These are phyloP conservation scores for Phialemoniopsis sp. DNA, from an alignment of 2,329 filamentous ascomycete genomes.

Conservation along the genomic window DNA sequence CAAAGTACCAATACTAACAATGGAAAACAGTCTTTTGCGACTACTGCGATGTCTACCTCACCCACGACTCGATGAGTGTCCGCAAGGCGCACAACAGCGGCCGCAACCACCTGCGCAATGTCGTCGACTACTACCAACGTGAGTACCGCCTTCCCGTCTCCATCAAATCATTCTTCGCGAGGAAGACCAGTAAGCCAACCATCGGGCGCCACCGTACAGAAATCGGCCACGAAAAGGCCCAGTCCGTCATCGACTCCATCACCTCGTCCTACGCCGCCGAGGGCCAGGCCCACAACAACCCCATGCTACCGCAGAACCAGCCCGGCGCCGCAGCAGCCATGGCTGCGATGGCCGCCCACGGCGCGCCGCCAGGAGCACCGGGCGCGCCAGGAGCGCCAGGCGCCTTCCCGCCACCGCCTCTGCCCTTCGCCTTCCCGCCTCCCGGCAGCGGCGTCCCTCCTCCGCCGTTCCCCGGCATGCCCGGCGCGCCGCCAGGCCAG, in stretches of 20 bases:
- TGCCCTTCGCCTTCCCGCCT: constrained; percentile 25
- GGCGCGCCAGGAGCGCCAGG: constrained; percentile 35
- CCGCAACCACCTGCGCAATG: constrained; percentile 94
- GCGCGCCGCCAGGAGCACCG: constrained; percentile 39
- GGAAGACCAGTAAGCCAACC: no score
- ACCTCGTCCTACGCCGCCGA: constrained; percentile 93
- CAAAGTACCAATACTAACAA: constrained; percentile 4
- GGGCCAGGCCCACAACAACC: constrained; percentile 82
- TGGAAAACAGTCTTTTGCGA: constrained; percentile 75
- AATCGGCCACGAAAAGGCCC: constrained; percentile 97
- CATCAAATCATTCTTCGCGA: no score
- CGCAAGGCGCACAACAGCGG: constrained; percentile 97
- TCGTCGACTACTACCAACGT: constrained; percentile 98
- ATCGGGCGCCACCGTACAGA: constrained; percentile 46
- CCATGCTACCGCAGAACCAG: constrained; percentile 71
- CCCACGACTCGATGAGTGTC: constrained; percentile 99
- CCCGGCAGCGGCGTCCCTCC: constrained; percentile 22
- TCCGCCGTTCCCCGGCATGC: constrained; percentile 14
- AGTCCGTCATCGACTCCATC: constrained; percentile 97
- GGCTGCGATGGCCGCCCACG: constrained; percentile 44
- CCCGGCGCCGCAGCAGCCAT: constrained; percentile 54
- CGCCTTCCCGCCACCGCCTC: constrained; percentile 26
- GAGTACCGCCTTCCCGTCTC: constrained; percentile 22
- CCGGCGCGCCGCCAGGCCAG: constrained; percentile 11
- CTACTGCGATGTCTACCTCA: constrained; percentile 99